Conservation (phyloP, 768 basidiomycete genomes). For the Podaxis sp. region DNA sequence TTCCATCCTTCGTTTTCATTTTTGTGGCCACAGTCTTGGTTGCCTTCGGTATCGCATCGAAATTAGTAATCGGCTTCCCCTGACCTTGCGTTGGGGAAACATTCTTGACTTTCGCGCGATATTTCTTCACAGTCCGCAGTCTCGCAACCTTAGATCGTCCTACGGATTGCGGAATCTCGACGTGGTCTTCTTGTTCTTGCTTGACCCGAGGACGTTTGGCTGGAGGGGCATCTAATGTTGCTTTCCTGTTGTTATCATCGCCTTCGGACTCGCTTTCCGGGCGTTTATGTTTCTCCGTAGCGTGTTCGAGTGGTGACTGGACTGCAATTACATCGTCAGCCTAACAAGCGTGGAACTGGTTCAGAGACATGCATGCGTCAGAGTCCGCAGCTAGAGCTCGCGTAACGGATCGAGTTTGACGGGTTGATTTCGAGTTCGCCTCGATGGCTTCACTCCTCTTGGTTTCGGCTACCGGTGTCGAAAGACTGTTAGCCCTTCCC, state of each 20-base stretch:
- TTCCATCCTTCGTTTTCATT: constrained; percentile 6
- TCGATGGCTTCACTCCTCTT: neutral
- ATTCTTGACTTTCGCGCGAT: constrained; percentile 31
- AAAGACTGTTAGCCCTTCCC: neutral
- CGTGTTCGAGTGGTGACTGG: neutral
- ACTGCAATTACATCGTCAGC: neutral
- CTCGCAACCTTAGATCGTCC: neutral
- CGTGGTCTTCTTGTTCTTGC: neutral
- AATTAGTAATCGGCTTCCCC: neutral
- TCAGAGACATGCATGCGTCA: neutral
- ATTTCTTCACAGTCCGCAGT: constrained; percentile 27
- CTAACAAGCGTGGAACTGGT: too few species aligned
- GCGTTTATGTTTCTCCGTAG: neutral
- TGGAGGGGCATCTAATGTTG: neutral
- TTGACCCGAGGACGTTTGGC: constrained; percentile 12
- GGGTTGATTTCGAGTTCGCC: neutral
- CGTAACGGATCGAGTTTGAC: constrained; percentile 5
- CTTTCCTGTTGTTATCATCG: neutral
- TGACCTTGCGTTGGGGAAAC: constrained; percentile 26
- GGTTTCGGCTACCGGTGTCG: neutral
- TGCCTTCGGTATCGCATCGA: neutral
- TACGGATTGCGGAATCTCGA: neutral
- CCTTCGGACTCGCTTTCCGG: neutral
- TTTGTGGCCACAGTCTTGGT: neutral
- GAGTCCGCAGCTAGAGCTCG: neutral